A percentile compares a stretch with the other conserved stretches of the same genome.
Evolutionary conservation across 441 rosid species (phyloP).

Genomic region (Erysimum cheiri): DNA sequence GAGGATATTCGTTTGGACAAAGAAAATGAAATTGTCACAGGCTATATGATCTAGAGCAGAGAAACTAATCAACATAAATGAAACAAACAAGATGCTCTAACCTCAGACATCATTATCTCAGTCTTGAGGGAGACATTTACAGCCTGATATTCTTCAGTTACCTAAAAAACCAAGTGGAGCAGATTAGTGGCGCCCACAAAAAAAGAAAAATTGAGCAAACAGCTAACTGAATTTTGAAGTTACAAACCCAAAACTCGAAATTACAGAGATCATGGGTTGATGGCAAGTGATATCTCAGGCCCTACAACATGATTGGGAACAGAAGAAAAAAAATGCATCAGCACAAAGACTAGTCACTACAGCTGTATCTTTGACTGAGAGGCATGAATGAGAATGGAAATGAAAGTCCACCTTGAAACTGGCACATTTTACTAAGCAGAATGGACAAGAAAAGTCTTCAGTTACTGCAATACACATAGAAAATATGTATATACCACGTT

Average conservation of each 20-base stretch:
- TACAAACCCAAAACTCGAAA: slow-evolving; percentile 99
- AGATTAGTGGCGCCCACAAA: slow-evolving; percentile 37
- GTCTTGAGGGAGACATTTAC: slow-evolving; percentile 88
- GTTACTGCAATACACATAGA: slow-evolving; percentile 73
- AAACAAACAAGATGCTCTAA: slow-evolving; percentile 49
- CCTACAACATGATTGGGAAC: slow-evolving; percentile 56
- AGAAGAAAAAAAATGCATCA: slow-evolving; percentile 30
- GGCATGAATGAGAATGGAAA: slow-evolving; percentile 31
- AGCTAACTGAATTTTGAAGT: slow-evolving; percentile 55
- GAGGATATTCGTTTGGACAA: slow-evolving; percentile 13
- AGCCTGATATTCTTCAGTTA: slow-evolving; percentile 91
- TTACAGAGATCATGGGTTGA: slow-evolving; percentile 92
- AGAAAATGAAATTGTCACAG: slow-evolving; percentile 8
- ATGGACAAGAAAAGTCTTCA: slow-evolving; percentile 98
- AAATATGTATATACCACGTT: slow-evolving; percentile 11
- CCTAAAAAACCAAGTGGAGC: slow-evolving; percentile 53
- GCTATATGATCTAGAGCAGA: slow-evolving; percentile 30
- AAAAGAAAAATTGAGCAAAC: slow-evolving; percentile 31
- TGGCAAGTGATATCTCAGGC: slow-evolving; percentile 85
- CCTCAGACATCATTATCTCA: slow-evolving; percentile 86
- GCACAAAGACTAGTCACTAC: slow-evolving; percentile 27
- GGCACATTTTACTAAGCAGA: slow-evolving; percentile 94
- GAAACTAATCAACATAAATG: slow-evolving; percentile 17
- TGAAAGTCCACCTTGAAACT: slow-evolving; percentile 81
- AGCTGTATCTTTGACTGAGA: slow-evolving; percentile 37